Conservation (phyloP, 441 rosid genomes). For the Gossypium aridum region DNA sequence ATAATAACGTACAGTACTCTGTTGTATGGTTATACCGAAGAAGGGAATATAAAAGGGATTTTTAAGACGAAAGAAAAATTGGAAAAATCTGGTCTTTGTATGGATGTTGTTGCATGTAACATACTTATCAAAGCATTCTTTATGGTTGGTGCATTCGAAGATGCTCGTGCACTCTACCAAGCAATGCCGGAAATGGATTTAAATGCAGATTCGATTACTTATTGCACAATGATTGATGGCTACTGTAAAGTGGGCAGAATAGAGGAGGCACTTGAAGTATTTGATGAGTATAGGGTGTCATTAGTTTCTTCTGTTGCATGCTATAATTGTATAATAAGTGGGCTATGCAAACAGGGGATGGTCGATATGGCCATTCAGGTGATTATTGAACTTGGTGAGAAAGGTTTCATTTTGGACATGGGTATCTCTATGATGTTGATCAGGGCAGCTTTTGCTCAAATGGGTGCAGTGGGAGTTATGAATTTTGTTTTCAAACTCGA, state of each 20-base stretch:
- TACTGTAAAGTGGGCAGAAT: constrained; percentile 51
- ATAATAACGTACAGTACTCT: constrained; percentile 53
- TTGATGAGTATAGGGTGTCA: constrained; percentile 58
- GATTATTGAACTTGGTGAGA: constrained; percentile 47
- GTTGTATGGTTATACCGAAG: constrained; percentile 57
- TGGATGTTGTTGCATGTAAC: constrained; percentile 73
- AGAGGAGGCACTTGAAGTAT: constrained; percentile 68
- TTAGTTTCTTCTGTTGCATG: constrained; percentile 45
- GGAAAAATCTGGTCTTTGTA: constrained; percentile 36
- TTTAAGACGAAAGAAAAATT: constrained; percentile 44
- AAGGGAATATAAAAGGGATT: constrained; percentile 43
- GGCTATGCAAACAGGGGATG: constrained; percentile 57
- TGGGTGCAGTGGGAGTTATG: constrained; percentile 44
- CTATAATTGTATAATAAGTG: constrained; percentile 50
- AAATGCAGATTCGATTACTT: constrained; percentile 53
- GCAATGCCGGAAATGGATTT: constrained; percentile 52
- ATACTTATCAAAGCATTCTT: constrained; percentile 60
- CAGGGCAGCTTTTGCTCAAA: constrained; percentile 29
- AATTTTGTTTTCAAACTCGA: constrained; percentile 37
- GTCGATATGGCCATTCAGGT: constrained; percentile 52
- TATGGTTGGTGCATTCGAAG: constrained; percentile 66
- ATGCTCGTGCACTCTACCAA: constrained; percentile 51
- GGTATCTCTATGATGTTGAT: constrained; percentile 35
- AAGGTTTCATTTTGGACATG: constrained; percentile 36
- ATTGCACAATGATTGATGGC: constrained; percentile 49